These are phyloP conservation scores for Cyclotella distinguenda DNA, from an alignment of 108 stramenopile species.

Conservation along the genomic window DNA sequence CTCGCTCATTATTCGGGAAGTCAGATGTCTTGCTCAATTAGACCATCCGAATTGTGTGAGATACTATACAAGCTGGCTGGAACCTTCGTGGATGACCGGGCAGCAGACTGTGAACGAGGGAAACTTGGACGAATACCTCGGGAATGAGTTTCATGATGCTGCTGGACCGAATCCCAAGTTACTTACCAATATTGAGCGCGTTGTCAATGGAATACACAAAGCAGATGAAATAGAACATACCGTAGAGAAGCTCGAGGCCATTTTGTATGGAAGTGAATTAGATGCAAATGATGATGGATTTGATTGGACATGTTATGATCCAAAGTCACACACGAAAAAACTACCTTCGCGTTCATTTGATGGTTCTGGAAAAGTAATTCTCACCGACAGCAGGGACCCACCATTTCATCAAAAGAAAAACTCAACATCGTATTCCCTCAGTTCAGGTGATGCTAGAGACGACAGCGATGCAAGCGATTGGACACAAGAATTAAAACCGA, in stretches of 20 bases:
- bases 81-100: slow-evolving; percentile 89
- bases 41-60: slow-evolving; percentile 92
- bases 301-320: slow-evolving; percentile 32
- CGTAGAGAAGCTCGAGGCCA: slow-evolving; percentile 38
- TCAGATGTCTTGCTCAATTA: slow-evolving; percentile 77
- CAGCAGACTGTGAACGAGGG: slow-evolving; percentile 17
- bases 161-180: slow-evolving; percentile 20
- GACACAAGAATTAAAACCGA: slow-evolving; percentile 26
- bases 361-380: background rate
- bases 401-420: slow-evolving; percentile 19
- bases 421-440: background rate
- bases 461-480: slow-evolving; percentile 51
- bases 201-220: slow-evolving; percentile 30
- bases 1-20: slow-evolving; percentile 82
- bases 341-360: slow-evolving; percentile 6
- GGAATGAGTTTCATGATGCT: background rate
- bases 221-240: slow-evolving; percentile 27
- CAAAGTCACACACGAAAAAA: background rate
- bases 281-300: slow-evolving; percentile 34
- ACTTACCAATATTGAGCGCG: slow-evolving; percentile 35
- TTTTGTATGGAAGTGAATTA: slow-evolving; percentile 24
- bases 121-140: background rate
- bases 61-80: slow-evolving; percentile 92
- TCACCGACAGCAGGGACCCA: background rate
- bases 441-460: slow-evolving; percentile 14